phyloP scores from a whole-genome alignment of 1,284 basidiomycete species.

The Ganoderma sp. region DNA sequence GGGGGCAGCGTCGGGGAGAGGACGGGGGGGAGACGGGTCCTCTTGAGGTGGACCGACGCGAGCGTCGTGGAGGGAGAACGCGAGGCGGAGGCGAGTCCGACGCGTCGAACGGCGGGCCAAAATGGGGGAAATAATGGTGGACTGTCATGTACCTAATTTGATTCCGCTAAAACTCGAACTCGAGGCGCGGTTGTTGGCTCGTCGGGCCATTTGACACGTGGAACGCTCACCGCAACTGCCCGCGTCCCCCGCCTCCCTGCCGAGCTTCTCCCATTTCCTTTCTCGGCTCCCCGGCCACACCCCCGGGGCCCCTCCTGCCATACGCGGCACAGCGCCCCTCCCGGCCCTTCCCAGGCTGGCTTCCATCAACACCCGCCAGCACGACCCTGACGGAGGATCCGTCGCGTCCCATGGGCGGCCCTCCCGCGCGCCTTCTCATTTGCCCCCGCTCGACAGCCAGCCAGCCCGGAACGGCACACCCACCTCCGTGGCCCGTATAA shows the following conservation, averaged over 20 bases:
- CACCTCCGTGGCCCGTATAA: slow-evolving; percentile 1
- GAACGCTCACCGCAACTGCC: slow-evolving; percentile 36
- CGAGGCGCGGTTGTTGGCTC: slow-evolving; percentile 27
- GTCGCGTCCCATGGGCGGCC: slow-evolving; percentile 15
- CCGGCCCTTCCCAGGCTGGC: background rate
- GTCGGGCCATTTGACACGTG: slow-evolving; percentile 39
- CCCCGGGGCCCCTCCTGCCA: slow-evolving; percentile 13
- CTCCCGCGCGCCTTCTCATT: slow-evolving; percentile 7
- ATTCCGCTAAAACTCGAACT: slow-evolving; percentile 39
- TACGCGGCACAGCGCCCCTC: slow-evolving; percentile 16
- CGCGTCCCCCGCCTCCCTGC: slow-evolving; percentile 25
- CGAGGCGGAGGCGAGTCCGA: slow-evolving; percentile 31
- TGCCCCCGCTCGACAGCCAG: slow-evolving; percentile 2
- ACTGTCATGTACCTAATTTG: slow-evolving; percentile 38
- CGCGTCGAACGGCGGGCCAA: slow-evolving; percentile 32
- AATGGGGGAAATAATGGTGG: slow-evolving; percentile 33
- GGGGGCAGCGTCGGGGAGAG: slow-evolving; percentile 18
- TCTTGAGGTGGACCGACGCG: slow-evolving; percentile 29
- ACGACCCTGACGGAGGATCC: slow-evolving; percentile 32
- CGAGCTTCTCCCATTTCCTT: slow-evolving; percentile 8
- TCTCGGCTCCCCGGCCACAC: background rate
- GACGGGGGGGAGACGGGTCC: slow-evolving; percentile 14
- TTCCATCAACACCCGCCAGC: slow-evolving; percentile 26
- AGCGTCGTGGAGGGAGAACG: slow-evolving; percentile 34
- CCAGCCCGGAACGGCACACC: background rate